phyloP scores from a whole-genome alignment of 805 yeast genomes.

The Metschnikowia lochheadii region DNA sequence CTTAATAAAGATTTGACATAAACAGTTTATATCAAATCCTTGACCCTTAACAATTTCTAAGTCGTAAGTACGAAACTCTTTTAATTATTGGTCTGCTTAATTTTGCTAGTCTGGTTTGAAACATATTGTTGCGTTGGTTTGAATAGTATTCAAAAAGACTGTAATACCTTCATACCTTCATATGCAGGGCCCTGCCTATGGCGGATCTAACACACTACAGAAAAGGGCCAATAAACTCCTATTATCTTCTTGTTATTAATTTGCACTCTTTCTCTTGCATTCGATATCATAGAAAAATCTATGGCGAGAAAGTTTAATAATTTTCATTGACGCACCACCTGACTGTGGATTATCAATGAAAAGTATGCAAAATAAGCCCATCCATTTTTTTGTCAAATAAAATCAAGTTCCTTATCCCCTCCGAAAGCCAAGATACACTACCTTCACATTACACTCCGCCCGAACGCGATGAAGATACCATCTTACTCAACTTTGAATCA shows the following conservation, averaged over 20 bases:
- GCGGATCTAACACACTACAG: no score
- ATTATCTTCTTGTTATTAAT: background rate
- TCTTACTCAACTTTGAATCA: background rate
- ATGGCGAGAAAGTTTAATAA: background rate
- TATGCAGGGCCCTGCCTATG: no score
- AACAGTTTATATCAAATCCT: no score
- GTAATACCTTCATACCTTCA: no score
- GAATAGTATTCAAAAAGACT: no score
- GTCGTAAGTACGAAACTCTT: no score
- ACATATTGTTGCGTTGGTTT: no score
- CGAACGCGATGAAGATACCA: background rate
- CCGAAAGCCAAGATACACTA: background rate
- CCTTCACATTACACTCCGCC: background rate
- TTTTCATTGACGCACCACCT: background rate
- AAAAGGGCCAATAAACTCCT: no score
- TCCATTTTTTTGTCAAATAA: background rate
- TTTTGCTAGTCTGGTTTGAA: no score
- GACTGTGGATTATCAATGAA: background rate
- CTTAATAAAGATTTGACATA: no score
- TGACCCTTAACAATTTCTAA: no score
- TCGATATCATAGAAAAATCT: background rate
- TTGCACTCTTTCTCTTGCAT: background rate
- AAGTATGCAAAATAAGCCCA: background rate
- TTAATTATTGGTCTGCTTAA: no score
- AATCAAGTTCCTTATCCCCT: background rate